phyloP scores from a whole-genome alignment of 805 yeast genomes.

The Wickerhamiella dianesei region DNA sequence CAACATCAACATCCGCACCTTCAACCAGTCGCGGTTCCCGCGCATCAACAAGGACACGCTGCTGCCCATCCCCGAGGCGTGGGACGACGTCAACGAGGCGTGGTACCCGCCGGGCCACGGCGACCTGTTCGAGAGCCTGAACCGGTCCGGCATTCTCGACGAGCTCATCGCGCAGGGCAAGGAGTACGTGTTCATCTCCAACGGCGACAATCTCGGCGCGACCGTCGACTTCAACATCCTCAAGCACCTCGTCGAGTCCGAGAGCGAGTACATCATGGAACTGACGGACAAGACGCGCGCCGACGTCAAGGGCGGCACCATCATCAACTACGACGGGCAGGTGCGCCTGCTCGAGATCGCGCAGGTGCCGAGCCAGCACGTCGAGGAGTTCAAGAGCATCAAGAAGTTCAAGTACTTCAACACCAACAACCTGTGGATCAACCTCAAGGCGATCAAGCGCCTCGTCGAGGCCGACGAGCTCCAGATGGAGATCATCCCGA shows the following conservation, averaged over 20 bases:
- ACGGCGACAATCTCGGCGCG: constrained; percentile 97
- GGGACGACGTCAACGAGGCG: constrained; percentile 59
- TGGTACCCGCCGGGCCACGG: constrained; percentile 99
- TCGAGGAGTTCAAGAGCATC: constrained; percentile 94
- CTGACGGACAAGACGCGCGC: constrained; percentile 98
- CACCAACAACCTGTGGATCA: constrained; percentile 96
- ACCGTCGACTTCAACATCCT: constrained; percentile 86
- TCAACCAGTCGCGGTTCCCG: constrained; percentile 97
- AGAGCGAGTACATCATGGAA: constrained; percentile 95
- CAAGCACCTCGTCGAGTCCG: constrained; percentile 82
- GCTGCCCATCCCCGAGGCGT: constrained; percentile 78
- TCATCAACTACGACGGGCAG: constrained; percentile 88
- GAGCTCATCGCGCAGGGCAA: constrained; percentile 82
- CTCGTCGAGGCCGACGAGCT: constrained; percentile 72
- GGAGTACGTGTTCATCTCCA: constrained; percentile 88
- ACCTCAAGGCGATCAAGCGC: constrained; percentile 85
- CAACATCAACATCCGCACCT: constrained; percentile 85
- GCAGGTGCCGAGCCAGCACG: constrained; percentile 97
- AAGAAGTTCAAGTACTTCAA: constrained; percentile 97
- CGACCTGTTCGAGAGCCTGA: constrained; percentile 83
- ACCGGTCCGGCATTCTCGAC: constrained; percentile 84
- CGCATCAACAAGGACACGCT: constrained; percentile 91
- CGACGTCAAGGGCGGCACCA: constrained; percentile 98
- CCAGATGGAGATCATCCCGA: constrained; percentile 90
- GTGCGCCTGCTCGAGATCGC: constrained; percentile 93